Percentiles rank a stretch among this genome's conserved stretches.
phyloP scores from a whole-genome alignment of 768 basidiomycete genomes.

The Tremella yokohamensis region DNA sequence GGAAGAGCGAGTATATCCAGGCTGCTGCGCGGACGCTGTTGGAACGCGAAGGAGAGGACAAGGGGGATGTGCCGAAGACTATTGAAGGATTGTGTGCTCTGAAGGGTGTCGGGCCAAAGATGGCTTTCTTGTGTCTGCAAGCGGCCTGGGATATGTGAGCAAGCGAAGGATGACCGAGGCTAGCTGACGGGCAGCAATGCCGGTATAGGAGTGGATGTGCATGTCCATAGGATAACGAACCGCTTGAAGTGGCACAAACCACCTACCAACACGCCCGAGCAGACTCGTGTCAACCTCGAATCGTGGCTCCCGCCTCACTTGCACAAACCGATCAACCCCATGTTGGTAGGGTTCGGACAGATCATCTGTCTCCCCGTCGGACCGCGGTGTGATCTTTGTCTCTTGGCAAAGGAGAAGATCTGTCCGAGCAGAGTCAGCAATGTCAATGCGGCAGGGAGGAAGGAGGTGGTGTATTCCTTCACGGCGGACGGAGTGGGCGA shows the following conservation, averaged over 20 bases:
- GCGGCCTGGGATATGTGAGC: conserved; percentile 75
- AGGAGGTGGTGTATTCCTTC: conserved; percentile 43
- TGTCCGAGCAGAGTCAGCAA: conserved; percentile 41
- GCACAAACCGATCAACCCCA: conserved; percentile 49
- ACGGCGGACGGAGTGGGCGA: conserved; percentile 12
- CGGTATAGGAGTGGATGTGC: conserved; percentile 93
- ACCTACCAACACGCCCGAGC: conserved; percentile 78
- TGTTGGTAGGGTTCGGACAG: conserved; percentile 50
- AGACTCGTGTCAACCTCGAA: conserved; percentile 61
- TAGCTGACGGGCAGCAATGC: conserved; percentile 58
- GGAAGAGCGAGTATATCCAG: conserved; percentile 72
- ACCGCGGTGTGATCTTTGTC: conserved; percentile 48
- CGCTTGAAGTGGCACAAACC: conserved; percentile 85
- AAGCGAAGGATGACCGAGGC: not conserved
- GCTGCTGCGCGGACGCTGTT: conserved; percentile 66
- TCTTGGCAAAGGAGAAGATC: conserved; percentile 37
- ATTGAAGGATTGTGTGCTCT: conserved; percentile 81
- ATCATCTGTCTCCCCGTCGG: conserved; percentile 48
- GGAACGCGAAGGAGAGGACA: conserved; percentile 55
- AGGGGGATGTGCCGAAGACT: conserved; percentile 81
- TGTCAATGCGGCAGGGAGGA: conserved; percentile 41
- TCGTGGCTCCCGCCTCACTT: conserved; percentile 47
- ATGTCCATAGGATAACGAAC: conserved; percentile 94
- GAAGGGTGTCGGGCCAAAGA: conserved; percentile 91
- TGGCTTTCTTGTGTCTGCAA: conserved; percentile 83